Evolutionary conservation across 2,329 filamentous ascomycete species (phyloP), one percentile per base, ranked within the genome.

Genomic region (Neofusicoccum parvum): DNA sequence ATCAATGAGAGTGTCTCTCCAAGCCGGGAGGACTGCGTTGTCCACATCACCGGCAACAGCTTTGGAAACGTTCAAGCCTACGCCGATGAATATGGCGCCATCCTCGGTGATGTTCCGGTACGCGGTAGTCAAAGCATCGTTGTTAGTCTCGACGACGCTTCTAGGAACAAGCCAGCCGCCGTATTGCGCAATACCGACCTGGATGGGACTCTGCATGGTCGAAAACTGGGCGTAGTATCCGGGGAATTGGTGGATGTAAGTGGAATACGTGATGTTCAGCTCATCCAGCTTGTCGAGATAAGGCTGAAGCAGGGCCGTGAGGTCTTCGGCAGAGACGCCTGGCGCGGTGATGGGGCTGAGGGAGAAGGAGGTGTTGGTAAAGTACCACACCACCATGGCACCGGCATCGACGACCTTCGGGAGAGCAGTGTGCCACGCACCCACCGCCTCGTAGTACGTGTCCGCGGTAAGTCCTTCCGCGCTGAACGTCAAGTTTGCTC

Each of bases 101-200:
- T 67, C 65, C 10, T 67, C 48, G 6, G 43, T 48, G 5, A 60
- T 48, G 3, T 23, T 12, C 15, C 56, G 41, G n/a, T 36, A 48
- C 1, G n/a, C 56, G 2, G 70, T 68, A 10, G 71, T 70, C 9
- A 72, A 45, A 2, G 70, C 71, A 17, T 68, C 65, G 36, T 74
- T 73, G 9, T 20, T 23, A 14, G 3, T 27, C 34, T 20, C 10
- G 14, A 60, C 56, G 10, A 60, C 41, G 27, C 43, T 49, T n/a
- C 67, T 37, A 34, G 65, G 49, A 6, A 71, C n/a, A 39, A 71
- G 60, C 20, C 64, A 62, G 14, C 69, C 69, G 17, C 73, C 73
- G n/a, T 67, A 60, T 15, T 72, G 73, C 2, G 73, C 68, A 17
- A 73, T 73, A 11, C 72, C 72, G 14, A 72, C 64, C 66, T 73